phyloP scores from a whole-genome alignment of 257 asterid species.

The Solanum gracilifrons region DNA sequence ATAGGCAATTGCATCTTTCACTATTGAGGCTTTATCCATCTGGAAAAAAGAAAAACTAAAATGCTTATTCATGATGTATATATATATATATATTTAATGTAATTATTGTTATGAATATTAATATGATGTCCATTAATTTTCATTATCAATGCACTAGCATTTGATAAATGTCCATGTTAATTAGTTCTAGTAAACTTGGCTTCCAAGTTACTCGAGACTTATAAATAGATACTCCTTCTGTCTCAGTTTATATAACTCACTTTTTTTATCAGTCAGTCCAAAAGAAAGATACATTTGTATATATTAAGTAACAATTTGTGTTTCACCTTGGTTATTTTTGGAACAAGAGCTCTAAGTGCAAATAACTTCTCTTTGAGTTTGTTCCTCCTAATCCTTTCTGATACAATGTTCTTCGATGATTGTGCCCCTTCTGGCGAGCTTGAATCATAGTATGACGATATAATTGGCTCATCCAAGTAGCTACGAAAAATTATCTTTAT shows the following conservation, averaged over 20 bases:
- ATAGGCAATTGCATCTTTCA: slow-evolving; percentile 76
- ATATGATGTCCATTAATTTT: not conserved
- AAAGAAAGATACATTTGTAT: too few species aligned
- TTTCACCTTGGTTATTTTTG: slow-evolving; percentile 63
- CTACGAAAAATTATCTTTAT: not conserved
- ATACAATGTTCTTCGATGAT: slow-evolving; percentile 52
- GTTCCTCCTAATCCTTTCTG: slow-evolving; percentile 71
- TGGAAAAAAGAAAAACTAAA: not conserved
- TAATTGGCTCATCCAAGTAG: slow-evolving; percentile 35
- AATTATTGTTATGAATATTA: not conserved
- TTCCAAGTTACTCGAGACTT: too few species aligned
- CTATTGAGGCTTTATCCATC: slow-evolving; percentile 88
- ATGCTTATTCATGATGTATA: too few species aligned
- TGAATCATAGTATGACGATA: slow-evolving; percentile 45
- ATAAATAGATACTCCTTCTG: too few species aligned
- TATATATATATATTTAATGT: not conserved
- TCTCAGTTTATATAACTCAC: too few species aligned
- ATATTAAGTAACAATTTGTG: too few species aligned
- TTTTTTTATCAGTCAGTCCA: too few species aligned
- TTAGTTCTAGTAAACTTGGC: too few species aligned
- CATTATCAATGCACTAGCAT: not conserved
- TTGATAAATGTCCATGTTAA: too few species aligned
- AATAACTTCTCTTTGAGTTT: slow-evolving; percentile 64
- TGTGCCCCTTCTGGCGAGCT: slow-evolving; percentile 60
- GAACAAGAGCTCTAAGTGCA: slow-evolving; percentile 75